Conservation (phyloP, 768 basidiomycete genomes). For the Podaxis rugospora region DNA sequence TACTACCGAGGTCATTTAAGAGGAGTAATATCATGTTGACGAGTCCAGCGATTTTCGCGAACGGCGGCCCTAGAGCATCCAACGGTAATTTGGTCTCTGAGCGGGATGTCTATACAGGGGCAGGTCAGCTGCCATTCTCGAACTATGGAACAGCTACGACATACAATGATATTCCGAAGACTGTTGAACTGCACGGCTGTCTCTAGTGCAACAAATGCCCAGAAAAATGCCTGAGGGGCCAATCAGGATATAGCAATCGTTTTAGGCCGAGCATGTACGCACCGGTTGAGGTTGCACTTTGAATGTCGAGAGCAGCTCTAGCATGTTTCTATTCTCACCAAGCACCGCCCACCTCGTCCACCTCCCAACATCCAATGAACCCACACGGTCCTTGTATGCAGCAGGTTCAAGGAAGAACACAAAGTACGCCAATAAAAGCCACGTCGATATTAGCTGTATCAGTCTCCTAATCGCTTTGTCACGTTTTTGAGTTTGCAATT, state of each 20-base stretch:
- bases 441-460: conserved; percentile 60
- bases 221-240: conserved; percentile 68
- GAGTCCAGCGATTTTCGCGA: conserved; percentile 60
- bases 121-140: conserved; percentile 25
- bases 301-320: conserved; percentile 24
- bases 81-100: conserved; percentile 58
- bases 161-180: conserved; percentile 65
- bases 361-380: conserved; percentile 25
- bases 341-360: conserved; percentile 69
- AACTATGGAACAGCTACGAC: conserved; percentile 19
- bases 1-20: conserved; percentile 66
- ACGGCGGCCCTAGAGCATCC: conserved; percentile 59
- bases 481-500: conserved; percentile 9
- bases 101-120: conserved; percentile 52
- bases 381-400: conserved; percentile 34
- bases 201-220: conserved; percentile 74
- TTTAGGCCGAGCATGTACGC: conserved; percentile 19
- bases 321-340: conserved; percentile 29
- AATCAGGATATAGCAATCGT: neutral
- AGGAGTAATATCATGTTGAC: conserved; percentile 63
- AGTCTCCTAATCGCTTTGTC: conserved; percentile 47
- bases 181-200: conserved; percentile 67
- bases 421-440: conserved; percentile 65
- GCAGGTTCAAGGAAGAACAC: conserved; percentile 62
- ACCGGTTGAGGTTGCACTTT: conserved; percentile 54